Base-by-base conservation (phyloP, 164 flowering plant genomes). In the Macadamia integrifolia region DNA sequence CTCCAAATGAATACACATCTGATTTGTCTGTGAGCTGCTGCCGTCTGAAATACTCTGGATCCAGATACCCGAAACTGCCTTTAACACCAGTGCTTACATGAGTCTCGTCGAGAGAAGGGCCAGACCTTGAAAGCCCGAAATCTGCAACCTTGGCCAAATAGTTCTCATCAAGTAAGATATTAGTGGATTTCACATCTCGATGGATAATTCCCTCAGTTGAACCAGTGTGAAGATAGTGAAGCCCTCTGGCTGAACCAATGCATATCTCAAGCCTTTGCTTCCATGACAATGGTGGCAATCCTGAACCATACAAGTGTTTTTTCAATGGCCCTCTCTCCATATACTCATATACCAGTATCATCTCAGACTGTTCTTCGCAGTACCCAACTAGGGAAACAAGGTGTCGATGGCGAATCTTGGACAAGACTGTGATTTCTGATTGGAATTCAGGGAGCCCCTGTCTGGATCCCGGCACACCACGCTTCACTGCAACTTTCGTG, bases 361-460 rank as follows among this genome's bases (percentile, higher is more conserved):
- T 91, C 71, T 91, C 94, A 7, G 88, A 81, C 71, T 87, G 82
- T 66, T 91, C 92, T 62, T 88, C 88, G 59, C 94, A 91, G 62
- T 82, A 87, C 11, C 94, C 97, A 66, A 91, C 81, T 17, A 91
- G 85, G 2, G 93, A 84, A 61, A 75, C 79, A 58, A 72, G 79
- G 55, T 69, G 75, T 23, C 69, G 66, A 57, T 66, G 79, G 68
- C 75, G 87, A 29, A 91, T 87, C 68, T 78, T 85, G 23, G 97
- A 87, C 71, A 91, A 48, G 40, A 89, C 76, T 0, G 84, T 76
- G 56, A 91, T 87, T 69, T 91, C 97, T 10, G 91, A 78, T 31
- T 85, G 88, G 81, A 91, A 91, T 68, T 91, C 97, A 1, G 86
- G 90, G 14, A 86, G 85, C 50, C 97, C 97, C 63, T 91, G 97